These are phyloP conservation scores for Croton setiger DNA, from an alignment of 441 rosid species.

Conservation along the genomic window DNA sequence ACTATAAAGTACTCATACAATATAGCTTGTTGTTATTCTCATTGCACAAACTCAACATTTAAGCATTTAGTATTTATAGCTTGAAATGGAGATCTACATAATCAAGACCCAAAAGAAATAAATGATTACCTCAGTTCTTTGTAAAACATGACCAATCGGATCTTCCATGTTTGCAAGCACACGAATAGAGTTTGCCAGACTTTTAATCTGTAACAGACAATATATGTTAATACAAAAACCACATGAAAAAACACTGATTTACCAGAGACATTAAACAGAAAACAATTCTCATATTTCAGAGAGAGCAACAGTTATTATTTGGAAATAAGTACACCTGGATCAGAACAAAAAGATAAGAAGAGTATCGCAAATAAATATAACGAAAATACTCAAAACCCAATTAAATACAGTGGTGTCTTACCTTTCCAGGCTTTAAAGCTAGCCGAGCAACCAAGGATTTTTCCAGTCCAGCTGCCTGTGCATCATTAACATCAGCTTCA, in stretches of 20 bases:
- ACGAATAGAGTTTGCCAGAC: slow-evolving; percentile 80
- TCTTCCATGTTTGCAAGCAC: slow-evolving; percentile 95
- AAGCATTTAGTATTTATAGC: not conserved
- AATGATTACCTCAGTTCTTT: slow-evolving; percentile 80
- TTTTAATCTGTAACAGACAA: slow-evolving; percentile 54
- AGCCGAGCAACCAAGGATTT: slow-evolving; percentile 79
- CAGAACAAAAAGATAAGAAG: not conserved
- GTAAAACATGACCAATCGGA: slow-evolving; percentile 76
- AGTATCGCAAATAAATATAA: not conserved
- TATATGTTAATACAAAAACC: slow-evolving; percentile 12
- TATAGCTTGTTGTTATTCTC: not conserved
- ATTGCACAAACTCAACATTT: not conserved
- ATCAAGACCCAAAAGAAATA: not conserved
- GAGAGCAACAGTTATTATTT: not conserved
- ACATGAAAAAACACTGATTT: not conserved
- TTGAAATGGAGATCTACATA: not conserved
- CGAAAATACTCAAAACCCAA: slow-evolving; percentile 4
- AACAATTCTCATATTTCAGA: not conserved
- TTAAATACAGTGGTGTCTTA: slow-evolving; percentile 23
- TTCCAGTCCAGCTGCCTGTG: slow-evolving; percentile 73
- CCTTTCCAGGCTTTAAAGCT: slow-evolving; percentile 92
- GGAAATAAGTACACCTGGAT: slow-evolving; percentile 1
- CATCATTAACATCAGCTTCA: slow-evolving; percentile 82
- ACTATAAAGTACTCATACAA: not conserved
- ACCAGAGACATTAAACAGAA: not conserved